Base-by-base conservation (phyloP, 495 filamentous ascomycete genomes). In the Lepraria neglecta region DNA sequence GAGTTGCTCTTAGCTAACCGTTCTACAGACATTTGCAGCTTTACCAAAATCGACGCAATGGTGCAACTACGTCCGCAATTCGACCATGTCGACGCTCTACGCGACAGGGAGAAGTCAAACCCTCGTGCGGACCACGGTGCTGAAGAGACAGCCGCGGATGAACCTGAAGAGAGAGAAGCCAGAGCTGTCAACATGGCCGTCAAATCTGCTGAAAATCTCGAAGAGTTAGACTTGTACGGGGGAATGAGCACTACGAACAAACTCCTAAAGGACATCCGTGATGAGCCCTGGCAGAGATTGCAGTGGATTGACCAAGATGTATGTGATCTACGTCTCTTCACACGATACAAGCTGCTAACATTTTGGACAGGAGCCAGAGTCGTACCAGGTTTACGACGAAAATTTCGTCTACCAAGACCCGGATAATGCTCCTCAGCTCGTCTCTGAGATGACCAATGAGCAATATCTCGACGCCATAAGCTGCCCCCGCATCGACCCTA, bases 21-120 rank as follows among this genome's bases (percentile, higher is more conserved):
- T 3, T 10, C 4, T 44, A 17, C 19, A 68, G 67, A 60, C 12
- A 59, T 60, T 17, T 59, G 67, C 43, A 68, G 58, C 40, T 64
- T 62, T 48, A 64, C 64, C 14, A 67, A 80, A 6, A 76, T 91
- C 48, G 77, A 80, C 28, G 84, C 84, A 0, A 82, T 89, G 19
- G 85, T 87, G 15, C 87, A 90, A 70, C 75, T 92, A 65, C 82
- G 87, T 5, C 86, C 89, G 4, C 85, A 91, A 64, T 82, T 89
- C 63, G 83, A 87, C 65, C 87, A 92, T 69, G 67, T 91, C 28
- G 89, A 91, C 70, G 88, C 89, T 0, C 56, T 81, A 47, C 73
- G 80, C 43, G 86, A 88, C 72, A 58, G 72, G 2, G 69, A 75
- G 14, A 74, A 70, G 21, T 50, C 60, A 15, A 51, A 62, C 14